Conservation (phyloP, 2,329 filamentous ascomycete genomes). For the Chalara sp. region DNA sequence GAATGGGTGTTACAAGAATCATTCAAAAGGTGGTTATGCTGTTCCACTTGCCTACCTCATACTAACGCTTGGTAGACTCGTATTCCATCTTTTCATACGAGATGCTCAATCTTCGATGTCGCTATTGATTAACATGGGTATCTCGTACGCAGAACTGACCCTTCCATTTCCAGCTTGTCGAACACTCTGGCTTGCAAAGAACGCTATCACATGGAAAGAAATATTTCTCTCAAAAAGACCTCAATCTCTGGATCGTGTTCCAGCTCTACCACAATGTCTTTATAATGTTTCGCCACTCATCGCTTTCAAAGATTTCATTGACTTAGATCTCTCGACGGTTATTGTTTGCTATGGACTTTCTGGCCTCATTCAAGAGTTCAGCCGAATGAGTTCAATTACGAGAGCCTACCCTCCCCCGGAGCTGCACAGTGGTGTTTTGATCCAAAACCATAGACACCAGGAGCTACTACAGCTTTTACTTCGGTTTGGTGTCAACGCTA, state of each 20-base stretch:
- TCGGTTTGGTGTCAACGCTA: background rate
- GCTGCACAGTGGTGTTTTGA: conserved; percentile 31
- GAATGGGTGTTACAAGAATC: conserved; percentile 58
- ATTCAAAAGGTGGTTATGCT: conserved; percentile 47
- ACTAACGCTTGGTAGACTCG: conserved; percentile 37
- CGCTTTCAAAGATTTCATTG: conserved; percentile 35
- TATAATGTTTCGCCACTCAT: conserved; percentile 8
- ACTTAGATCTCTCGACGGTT: conserved; percentile 48
- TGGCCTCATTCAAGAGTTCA: conserved; percentile 59
- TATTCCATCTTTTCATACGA: conserved; percentile 57
- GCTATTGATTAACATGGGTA: conserved; percentile 54
- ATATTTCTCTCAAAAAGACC: conserved; percentile 37
- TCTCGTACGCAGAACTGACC: conserved; percentile 63
- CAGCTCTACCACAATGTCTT: conserved; percentile 12
- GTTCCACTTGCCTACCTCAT: conserved; percentile 2
- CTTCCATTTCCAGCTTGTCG: conserved; percentile 57
- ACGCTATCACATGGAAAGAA: conserved; percentile 57
- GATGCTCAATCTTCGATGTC: conserved; percentile 64
- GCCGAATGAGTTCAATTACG: conserved; percentile 41
- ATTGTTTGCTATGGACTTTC: conserved; percentile 61
- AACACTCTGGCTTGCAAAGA: conserved; percentile 59
- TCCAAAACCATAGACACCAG: conserved; percentile 50
- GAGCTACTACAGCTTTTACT: conserved; percentile 45
- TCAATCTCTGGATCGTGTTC: conserved; percentile 2
- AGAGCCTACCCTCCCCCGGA: conserved; percentile 7